Evolutionary conservation across 1,139 yeast genomes (phyloP).

Genomic region (Keqinozyma sinolaborantium): DNA sequence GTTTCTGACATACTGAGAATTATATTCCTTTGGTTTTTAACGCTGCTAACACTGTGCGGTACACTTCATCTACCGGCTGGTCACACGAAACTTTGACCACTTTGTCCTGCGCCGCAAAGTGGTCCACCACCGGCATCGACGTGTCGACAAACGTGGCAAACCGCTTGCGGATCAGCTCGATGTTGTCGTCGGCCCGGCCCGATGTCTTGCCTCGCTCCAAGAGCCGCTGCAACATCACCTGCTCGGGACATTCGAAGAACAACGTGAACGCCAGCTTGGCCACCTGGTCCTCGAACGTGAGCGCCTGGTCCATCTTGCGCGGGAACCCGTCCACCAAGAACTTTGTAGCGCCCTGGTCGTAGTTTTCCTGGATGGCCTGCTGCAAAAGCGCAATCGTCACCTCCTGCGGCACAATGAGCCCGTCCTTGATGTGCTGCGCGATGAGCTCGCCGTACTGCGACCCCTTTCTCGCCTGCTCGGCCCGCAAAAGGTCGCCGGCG

Average conservation of each 20-base stretch:
- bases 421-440: conserved; percentile 80
- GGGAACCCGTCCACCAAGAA: conserved; percentile 96
- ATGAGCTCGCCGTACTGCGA: conserved; percentile 85
- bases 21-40: conserved; percentile 42
- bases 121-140: conserved; percentile 90
- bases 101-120: conserved; percentile 69
- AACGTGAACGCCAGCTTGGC: conserved; percentile 76
- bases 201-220: conserved; percentile 91
- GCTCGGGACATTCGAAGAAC: conserved; percentile 93
- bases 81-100: conserved; percentile 81
- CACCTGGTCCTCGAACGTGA: conserved; percentile 80
- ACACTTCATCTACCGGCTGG: conserved; percentile 75
- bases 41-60: conserved; percentile 64
- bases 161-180: conserved; percentile 85
- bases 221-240: conserved; percentile 79
- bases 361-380: conserved; percentile 66
- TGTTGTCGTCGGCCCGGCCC: conserved; percentile 91
- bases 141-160: conserved; percentile 84
- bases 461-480: conserved; percentile 81
- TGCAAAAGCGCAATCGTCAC: conserved; percentile 81
- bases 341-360: conserved; percentile 46
- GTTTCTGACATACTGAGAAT: conserved; percentile 29
- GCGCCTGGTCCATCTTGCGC: conserved; percentile 96
- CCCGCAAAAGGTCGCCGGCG: conserved; percentile 93
- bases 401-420: conserved; percentile 93